Base-by-base conservation (phyloP, 2,329 filamentous ascomycete genomes). In the Aureobasidium musti region DNA sequence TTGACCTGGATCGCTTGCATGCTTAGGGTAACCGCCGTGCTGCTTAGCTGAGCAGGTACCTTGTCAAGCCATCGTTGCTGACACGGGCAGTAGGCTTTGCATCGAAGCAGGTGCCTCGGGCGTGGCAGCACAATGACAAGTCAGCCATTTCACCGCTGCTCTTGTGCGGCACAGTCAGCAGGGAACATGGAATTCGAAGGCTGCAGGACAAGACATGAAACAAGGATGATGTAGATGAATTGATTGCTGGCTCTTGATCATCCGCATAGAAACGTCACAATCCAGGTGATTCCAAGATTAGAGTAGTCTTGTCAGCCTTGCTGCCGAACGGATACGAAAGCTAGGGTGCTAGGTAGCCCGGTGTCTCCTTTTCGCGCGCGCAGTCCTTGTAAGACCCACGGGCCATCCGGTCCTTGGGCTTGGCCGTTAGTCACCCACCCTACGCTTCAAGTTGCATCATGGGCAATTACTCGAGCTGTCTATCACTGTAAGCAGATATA, bases 371-470 rank as follows among this genome's bases (percentile, higher is more conserved):
- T 54, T 64, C 28, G 35, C 14, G 45, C 43, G 59, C 33, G 59
- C 47, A 35, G 61, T 54, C 61, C 49, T 43, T 43, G 61, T 26
- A 19, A 33, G 35, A 45, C 47, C 23, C 49, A 54, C 49, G 28
- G 61, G 17, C 63, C 53, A 66, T 37, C 30, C 28, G 21, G 33
- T 17, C 49, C 37, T 53, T 26, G 33, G 17, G 30, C 63, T 49
- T 57, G 63, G 39, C 41, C 63, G 52, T 59, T 57, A 59, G 54
- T 66, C 52, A 52, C 52, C 52, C 41, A 59, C 52, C 52, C 53
- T 59, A 23, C 28, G 54, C 54, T 65, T 65, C 56, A 45, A 53
- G 63, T 68, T 68, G 67, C 67, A 68, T 68, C 67, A 68, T 66
- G 61, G 41, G 49, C 60, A 68, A 68, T 65, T 66, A 63, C 47